A percentile compares a stretch with the other conserved stretches of the same genome.
These are phyloP conservation scores for Zasmidium cellare DNA, from an alignment of 2,329 filamentous ascomycete species.

Conservation along the genomic window DNA sequence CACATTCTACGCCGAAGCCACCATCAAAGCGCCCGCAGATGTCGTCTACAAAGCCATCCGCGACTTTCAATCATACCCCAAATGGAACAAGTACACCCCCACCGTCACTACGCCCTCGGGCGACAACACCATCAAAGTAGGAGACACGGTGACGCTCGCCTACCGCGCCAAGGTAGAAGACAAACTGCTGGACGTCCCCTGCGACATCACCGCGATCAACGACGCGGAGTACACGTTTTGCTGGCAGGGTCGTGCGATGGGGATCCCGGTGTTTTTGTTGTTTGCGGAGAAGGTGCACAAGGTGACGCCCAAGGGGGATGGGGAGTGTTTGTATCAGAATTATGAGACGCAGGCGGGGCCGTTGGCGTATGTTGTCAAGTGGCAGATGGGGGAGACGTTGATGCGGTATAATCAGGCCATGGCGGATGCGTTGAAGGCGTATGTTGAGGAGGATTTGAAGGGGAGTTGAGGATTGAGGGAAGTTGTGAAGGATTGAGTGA, in stretches of 20 bases:
- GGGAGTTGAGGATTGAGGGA: not conserved
- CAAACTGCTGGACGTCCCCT: constrained; percentile 5
- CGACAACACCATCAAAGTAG: constrained; percentile 1
- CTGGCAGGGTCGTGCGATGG: constrained; percentile 8
- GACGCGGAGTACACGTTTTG: constrained; percentile 6
- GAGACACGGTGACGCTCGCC: constrained; percentile 9
- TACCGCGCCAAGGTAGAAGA: constrained; percentile 9
- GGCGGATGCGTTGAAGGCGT: constrained; percentile 13
- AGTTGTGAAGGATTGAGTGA: too few species aligned
- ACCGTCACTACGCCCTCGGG: constrained; percentile 3
- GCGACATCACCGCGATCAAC: constrained; percentile 2
- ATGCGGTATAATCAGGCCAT: constrained; percentile 9
- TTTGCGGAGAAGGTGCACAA: constrained; percentile 15
- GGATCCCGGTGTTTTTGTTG: constrained; percentile 2
- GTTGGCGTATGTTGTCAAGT: constrained; percentile 11
- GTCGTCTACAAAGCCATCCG: constrained; percentile 13
- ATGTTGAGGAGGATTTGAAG: constrained; percentile 2
- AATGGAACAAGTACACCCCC: constrained; percentile 14
- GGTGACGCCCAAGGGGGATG: constrained; percentile 8
- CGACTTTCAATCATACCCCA: constrained; percentile 10
- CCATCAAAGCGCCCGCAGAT: constrained; percentile 10
- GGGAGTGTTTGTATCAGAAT: constrained; percentile 7
- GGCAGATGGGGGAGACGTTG: constrained; percentile 3
- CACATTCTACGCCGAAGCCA: constrained; percentile 6
- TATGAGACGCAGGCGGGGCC: constrained; percentile 13